Evolutionary conservation across 148 eudicot genomes (phyloP), one percentile per base, ranked within the genome.

Genomic region (Polygonum maritimum): DNA sequence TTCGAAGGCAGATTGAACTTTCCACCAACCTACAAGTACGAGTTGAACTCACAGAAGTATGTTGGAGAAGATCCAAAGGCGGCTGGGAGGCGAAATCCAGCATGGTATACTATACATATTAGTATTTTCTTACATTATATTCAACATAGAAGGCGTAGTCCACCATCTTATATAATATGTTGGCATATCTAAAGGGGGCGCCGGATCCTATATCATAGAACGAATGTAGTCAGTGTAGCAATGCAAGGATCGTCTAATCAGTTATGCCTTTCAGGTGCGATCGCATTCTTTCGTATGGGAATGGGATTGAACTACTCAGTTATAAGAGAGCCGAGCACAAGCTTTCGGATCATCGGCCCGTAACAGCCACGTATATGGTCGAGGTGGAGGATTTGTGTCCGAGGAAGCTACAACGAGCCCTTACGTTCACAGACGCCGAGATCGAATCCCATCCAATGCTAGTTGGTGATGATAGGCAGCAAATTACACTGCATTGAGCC

Each of bases 1-100:
- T 81, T 81, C 47, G 98, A 95, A 87, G 97, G 96, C 33, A 76
- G 55, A 31, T 77, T 95, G 78, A 82, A 65, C 65, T 95, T 95
- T 82, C 88, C 96, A 40, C 98, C 98, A 55, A 92, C 98, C 31
- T 95, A 95, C 79, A 95, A 95, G 79, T 95, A 95, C 74, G 98
- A 90, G 83, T 11, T 76, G 18, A 88, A 90, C 75, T 95, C 98
- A 14, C 89, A 87, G 19, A 85, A 80, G 77, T 95, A 95, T 79
- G 45, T 14, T 70, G 97, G 96, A 63, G 90, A 85, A 79, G 97
- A 95, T 83, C 90, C 92, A 21, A 92, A 90, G 82, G 86, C 84
- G 80, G 85, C 84, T 44, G 97, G 91, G 81, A 90, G 97, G 79
- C 91, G 98, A 40, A 95, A 82, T 69, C 98, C 98, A 71, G 94